A percentile compares a stretch with the other conserved stretches of the same genome.
Conservation (phyloP, 2,329 filamentous ascomycete species). For the Epicoccum nigrum region DNA sequence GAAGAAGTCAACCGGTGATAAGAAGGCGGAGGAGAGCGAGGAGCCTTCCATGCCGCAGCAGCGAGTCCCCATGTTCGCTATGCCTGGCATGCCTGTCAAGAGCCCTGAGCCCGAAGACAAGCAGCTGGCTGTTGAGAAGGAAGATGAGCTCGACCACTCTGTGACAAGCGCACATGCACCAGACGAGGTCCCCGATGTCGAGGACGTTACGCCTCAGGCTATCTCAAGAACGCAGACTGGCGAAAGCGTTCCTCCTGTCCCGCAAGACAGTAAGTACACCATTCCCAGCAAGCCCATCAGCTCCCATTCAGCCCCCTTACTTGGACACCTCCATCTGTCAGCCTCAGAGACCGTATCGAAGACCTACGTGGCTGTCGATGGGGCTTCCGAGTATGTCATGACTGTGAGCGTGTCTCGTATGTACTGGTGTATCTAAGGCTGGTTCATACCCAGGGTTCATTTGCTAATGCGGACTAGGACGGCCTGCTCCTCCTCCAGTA, state of each 20-base stretch:
- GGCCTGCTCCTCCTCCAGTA: constrained; percentile 42
- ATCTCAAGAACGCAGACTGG: constrained; percentile 47
- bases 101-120: constrained; percentile 56
- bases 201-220: constrained; percentile 56
- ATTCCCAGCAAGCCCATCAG: constrained; percentile 46
- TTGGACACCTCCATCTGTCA: constrained; percentile 33
- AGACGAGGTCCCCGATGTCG: constrained; percentile 60
- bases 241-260: constrained; percentile 49
- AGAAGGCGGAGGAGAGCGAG: constrained; percentile 46
- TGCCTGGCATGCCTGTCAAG: constrained; percentile 71
- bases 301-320: constrained; percentile 22
- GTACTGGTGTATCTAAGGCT: constrained; percentile 21
- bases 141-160: constrained; percentile 57
- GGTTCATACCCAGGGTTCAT: neutral
- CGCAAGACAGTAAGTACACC: constrained; percentile 59
- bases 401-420: constrained; percentile 49
- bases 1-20: constrained; percentile 52
- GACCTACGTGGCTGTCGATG: constrained; percentile 42
- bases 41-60: constrained; percentile 38
- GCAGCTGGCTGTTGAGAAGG: constrained; percentile 57
- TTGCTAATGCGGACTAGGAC: constrained; percentile 47
- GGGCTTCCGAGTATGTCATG: constrained; percentile 45
- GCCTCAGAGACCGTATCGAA: constrained; percentile 41
- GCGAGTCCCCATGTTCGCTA: constrained; percentile 62
- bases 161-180: constrained; percentile 49